Evolutionary conservation across 1,284 basidiomycete species (phyloP), one percentile per base, ranked within the genome.

Genomic region (Inonotus hispidus): DNA sequence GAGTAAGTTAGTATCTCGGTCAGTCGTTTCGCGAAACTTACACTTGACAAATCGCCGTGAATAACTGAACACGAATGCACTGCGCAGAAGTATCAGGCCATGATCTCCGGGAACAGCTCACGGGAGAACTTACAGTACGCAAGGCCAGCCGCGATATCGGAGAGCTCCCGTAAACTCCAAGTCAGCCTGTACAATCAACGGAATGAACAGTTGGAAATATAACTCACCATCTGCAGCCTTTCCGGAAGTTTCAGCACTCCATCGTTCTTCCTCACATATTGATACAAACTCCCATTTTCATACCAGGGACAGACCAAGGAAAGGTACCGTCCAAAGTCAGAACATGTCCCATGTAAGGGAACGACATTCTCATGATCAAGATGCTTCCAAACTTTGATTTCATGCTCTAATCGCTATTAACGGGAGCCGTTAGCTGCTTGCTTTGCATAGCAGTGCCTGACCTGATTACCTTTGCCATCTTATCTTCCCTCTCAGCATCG

Each of bases 241-340:
- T 59, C 55, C 14, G 54, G n/a, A 27, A 66, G 29, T 13, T 56
- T 62, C 3, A 69, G 62, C 41, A 39, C 54, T 1, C 55, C 46
- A 13, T 58, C 56, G 11, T 58, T 37, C 13, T 58, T 55, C 16
- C 58, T 54, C 10, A 72, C 47, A 53, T 69, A 70, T 0, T 61
- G 60, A 32, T 64, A 61, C 11, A 71, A 55, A 32, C 65, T 68
- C 0, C 71, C 70, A 35, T 68, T 65, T 11, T 63, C 63, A 49
- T 68, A 64, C 71, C 71, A 72, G 0, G 69, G 71, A 53, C 68
- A 69, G 6, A 72, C 70, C 66, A 71, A 66, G 3, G 70, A 66
- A 27, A 64, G 53, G 25, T 66, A 66, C 2, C 61, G 57, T 0
- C 70, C 70, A 58, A 69, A 69, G 53, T 66, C 64, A 35, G 53